phyloP scores from a whole-genome alignment of 306 rosid genomes.

The Casuarina glauca region DNA sequence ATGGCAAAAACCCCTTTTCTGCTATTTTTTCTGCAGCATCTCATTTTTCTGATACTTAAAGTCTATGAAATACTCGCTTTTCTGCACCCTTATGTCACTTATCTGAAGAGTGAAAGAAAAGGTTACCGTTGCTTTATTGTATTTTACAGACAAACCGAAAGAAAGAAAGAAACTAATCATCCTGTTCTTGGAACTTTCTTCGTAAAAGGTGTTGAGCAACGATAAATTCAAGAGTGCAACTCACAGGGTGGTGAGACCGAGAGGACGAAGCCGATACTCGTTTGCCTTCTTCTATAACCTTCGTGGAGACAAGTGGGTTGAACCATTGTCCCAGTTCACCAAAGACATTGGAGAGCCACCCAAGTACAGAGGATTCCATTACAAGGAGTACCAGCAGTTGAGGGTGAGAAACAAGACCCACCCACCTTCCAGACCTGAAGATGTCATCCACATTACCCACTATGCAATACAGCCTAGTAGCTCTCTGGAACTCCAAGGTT shows the following conservation, averaged over 20 bases:
- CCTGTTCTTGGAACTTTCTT: too few species aligned
- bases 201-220: slow-evolving; percentile 49
- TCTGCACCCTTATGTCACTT: not conserved
- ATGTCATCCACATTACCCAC: slow-evolving; percentile 40
- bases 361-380: slow-evolving; percentile 43
- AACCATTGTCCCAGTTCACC: slow-evolving; percentile 50
- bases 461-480: slow-evolving; percentile 30
- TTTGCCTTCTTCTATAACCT: slow-evolving; percentile 46
- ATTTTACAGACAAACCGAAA: too few species aligned
- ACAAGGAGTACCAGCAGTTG: slow-evolving; percentile 40
- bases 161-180: not conserved
- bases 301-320: slow-evolving; percentile 51
- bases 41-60: too few species aligned
- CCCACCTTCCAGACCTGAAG: slow-evolving; percentile 50
- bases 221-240: slow-evolving; percentile 51
- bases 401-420: slow-evolving; percentile 47
- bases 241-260: slow-evolving; percentile 43
- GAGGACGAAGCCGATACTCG: slow-evolving; percentile 39
- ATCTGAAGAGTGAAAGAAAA: not conserved
- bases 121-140: too few species aligned
- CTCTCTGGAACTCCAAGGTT: not conserved
- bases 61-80: too few species aligned
- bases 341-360: slow-evolving; percentile 49
- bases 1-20: too few species aligned
- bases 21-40: too few species aligned